Evolutionary conservation across 2,329 filamentous ascomycete genomes (phyloP).

Genomic region (Penicillium sp.): DNA sequence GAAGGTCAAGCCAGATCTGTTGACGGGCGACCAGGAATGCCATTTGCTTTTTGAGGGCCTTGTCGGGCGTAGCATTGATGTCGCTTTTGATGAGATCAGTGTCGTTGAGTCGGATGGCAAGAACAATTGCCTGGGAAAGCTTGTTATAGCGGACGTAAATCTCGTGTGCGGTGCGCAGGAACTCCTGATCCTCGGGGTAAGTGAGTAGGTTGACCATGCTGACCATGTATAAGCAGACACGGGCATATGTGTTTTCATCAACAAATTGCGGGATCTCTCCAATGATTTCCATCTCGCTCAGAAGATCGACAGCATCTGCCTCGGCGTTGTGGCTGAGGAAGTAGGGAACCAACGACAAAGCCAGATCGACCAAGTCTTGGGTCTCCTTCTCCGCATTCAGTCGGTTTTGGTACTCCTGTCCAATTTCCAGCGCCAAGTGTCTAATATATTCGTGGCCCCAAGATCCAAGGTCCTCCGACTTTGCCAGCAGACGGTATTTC

Average conservation of each 20-base stretch:
- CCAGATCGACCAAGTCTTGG: slow-evolving; percentile 83
- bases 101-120: slow-evolving; percentile 93
- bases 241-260: slow-evolving; percentile 89
- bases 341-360: slow-evolving; percentile 82
- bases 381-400: slow-evolving; percentile 82
- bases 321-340: slow-evolving; percentile 98
- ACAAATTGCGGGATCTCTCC: slow-evolving; percentile 86
- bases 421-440: slow-evolving; percentile 93
- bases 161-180: slow-evolving; percentile 87
- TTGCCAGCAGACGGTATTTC: slow-evolving; percentile 89
- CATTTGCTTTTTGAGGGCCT: slow-evolving; percentile 86
- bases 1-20: slow-evolving; percentile 77
- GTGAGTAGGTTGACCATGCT: slow-evolving; percentile 98
- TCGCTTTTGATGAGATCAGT: slow-evolving; percentile 78
- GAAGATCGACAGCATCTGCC: slow-evolving; percentile 93
- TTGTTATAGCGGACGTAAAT: slow-evolving; percentile 95
- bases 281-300: slow-evolving; percentile 98
- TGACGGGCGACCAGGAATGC: slow-evolving; percentile 91
- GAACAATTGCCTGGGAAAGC: slow-evolving; percentile 87
- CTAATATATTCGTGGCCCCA: slow-evolving; percentile 99
- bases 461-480: slow-evolving; percentile 88
- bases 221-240: slow-evolving; percentile 97
- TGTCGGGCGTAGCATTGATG: slow-evolving; percentile 79
- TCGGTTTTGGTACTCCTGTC: slow-evolving; percentile 88
- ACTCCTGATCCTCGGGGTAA: slow-evolving; percentile 95